These are phyloP conservation scores for Lasiosphaeris hirsuta DNA, from an alignment of 495 filamentous ascomycete genomes.

Conservation along the genomic window DNA sequence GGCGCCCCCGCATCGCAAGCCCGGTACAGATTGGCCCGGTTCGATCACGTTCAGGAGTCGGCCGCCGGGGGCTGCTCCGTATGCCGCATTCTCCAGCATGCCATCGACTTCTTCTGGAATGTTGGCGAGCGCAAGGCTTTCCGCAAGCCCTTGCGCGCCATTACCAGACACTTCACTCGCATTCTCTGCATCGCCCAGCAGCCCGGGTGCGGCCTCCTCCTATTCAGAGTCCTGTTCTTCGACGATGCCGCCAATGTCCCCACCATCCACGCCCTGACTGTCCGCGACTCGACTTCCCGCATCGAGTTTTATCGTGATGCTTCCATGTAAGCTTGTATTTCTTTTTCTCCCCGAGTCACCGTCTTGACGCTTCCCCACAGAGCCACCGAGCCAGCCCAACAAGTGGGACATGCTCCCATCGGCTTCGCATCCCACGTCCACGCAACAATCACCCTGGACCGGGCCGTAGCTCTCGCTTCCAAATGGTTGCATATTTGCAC, in stretches of 20 bases:
- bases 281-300: conserved; percentile 7
- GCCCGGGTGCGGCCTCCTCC: conserved; percentile 4
- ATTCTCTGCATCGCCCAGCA: conserved; percentile 8
- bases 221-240: conserved; percentile 12
- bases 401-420: conserved; percentile 1
- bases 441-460: conserved; percentile 9
- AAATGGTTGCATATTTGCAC: conserved; percentile 10
- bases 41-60: not conserved
- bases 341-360: not conserved
- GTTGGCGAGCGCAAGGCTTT: not conserved
- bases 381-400: not conserved
- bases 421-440: conserved; percentile 9
- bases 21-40: conserved; percentile 1
- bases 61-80: conserved; percentile 7
- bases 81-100: conserved; percentile 9
- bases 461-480: conserved; percentile 3
- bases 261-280: conserved; percentile 10
- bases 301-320: conserved; percentile 14
- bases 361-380: not conserved
- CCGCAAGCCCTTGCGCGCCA: not conserved
- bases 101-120: conserved; percentile 13
- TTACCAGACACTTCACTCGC: not conserved
- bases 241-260: conserved; percentile 2
- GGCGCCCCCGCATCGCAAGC: not conserved
- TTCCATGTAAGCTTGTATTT: not conserved